phyloP scores from a whole-genome alignment of 2,329 filamentous ascomycete genomes.

The Phoma herbarum region DNA sequence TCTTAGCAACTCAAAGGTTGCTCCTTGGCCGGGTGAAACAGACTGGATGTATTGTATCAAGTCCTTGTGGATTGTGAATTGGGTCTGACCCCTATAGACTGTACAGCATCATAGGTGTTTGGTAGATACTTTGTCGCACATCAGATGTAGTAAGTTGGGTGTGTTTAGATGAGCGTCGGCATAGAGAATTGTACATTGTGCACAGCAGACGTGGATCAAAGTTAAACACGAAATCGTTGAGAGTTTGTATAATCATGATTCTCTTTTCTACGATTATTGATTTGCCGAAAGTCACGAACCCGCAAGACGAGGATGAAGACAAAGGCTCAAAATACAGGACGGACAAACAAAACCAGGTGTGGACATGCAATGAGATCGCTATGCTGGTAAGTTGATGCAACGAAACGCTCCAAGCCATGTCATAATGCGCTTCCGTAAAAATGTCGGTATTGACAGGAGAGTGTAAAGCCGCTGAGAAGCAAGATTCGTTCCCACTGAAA shows the following conservation, averaged over 20 bases:
- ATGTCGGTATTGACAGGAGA: slow-evolving; percentile 4
- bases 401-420: slow-evolving; percentile 3
- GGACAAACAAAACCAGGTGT: neutral
- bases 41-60: neutral
- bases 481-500: slow-evolving; percentile 4
- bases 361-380: slow-evolving; percentile 2
- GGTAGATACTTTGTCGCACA: neutral
- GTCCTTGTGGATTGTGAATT: neutral
- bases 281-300: neutral
- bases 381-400: slow-evolving; percentile 2
- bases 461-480: neutral
- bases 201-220: neutral
- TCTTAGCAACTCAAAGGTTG: slow-evolving; percentile 2
- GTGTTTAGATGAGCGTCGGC: neutral
- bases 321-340: neutral
- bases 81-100: neutral
- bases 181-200: neutral
- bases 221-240: neutral
- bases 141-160: neutral
- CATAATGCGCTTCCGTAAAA: neutral
- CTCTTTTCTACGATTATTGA: neutral
- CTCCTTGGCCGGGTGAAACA: neutral
- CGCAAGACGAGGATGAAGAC: neutral
- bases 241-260: neutral
- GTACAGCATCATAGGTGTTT: neutral